Percentiles rank a stretch among this genome's conserved stretches.
Evolutionary conservation across 371 early-diverging fungal species (phyloP).

Genomic region (Mucor ambiguus): DNA sequence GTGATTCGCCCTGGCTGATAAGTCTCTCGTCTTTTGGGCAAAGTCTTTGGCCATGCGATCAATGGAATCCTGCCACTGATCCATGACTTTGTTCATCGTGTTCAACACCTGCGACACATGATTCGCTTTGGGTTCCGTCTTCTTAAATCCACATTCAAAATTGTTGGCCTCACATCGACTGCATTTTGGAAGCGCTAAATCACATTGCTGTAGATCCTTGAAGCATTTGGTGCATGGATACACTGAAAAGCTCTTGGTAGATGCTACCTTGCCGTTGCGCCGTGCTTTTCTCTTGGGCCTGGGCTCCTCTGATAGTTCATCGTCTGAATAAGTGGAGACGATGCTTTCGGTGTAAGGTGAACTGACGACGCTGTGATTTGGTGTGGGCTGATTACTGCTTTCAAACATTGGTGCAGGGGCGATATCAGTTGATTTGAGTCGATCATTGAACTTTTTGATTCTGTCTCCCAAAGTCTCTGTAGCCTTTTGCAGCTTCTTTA

Average conservation of each 20-base stretch:
- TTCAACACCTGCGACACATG: constrained; percentile 40
- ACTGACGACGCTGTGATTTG: neutral
- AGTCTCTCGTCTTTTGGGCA: constrained; percentile 29
- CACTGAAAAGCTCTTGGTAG: constrained; percentile 30
- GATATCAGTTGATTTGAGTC: constrained; percentile 18
- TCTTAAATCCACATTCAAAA: constrained; percentile 34
- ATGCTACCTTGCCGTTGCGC: constrained; percentile 18
- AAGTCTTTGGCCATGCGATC: constrained; percentile 35
- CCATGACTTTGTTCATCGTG: constrained; percentile 46
- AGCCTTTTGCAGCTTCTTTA: constrained; percentile 35
- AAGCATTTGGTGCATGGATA: constrained; percentile 50
- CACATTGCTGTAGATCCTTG: constrained; percentile 46
- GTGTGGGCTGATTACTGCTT: neutral
- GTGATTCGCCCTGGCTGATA: constrained; percentile 9
- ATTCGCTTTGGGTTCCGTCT: constrained; percentile 46
- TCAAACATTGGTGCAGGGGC: constrained; percentile 9
- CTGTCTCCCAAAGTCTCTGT: constrained; percentile 35
- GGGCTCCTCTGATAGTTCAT: constrained; percentile 6
- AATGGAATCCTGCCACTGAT: constrained; percentile 39
- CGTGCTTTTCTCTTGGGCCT: constrained; percentile 6
- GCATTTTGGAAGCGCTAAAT: constrained; percentile 40
- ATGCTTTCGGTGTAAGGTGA: constrained; percentile 5
- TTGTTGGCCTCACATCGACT: constrained; percentile 35
- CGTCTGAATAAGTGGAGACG: constrained; percentile 12
- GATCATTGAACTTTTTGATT: constrained; percentile 32